A percentile compares a stretch with the other conserved stretches of the same genome.
phyloP scores from a whole-genome alignment of 306 rosid species.

The Malus sylvestris region DNA sequence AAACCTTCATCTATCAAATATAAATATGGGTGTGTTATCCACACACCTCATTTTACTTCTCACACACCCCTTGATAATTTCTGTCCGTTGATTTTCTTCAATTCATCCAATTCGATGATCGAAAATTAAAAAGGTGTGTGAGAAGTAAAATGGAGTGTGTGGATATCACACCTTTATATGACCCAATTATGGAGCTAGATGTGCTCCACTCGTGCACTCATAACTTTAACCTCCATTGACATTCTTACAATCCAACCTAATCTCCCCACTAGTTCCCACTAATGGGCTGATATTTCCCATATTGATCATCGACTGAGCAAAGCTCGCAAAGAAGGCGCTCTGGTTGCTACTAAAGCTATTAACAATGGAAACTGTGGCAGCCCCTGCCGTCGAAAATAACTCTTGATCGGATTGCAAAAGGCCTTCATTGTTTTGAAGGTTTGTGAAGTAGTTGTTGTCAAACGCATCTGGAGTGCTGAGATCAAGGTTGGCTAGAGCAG shows the following conservation, averaged over 20 bases:
- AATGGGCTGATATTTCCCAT: constrained; percentile 66
- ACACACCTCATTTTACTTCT: no score
- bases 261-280: constrained; percentile 51
- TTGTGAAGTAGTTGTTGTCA: constrained; percentile 56
- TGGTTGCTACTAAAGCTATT: constrained; percentile 47
- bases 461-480: constrained; percentile 30
- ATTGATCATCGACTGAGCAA: constrained; percentile 60
- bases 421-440: constrained; percentile 30
- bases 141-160: no score
- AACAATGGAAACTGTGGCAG: constrained; percentile 44
- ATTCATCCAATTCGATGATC: no score
- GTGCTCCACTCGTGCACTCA: not conserved
- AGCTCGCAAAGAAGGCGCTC: constrained; percentile 40
- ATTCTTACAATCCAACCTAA: constrained; percentile 53
- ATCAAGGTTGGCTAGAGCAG: constrained; percentile 40
- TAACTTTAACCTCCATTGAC: constrained; percentile 42
- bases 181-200: not conserved
- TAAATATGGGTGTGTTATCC: not conserved
- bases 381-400: constrained; percentile 37
- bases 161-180: not conserved
- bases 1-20: not conserved
- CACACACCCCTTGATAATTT: no score
- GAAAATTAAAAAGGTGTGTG: no score
- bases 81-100: no score
- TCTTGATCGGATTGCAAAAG: constrained; percentile 59